Evolutionary conservation across 1,139 yeast species (phyloP).

Genomic region (Kodamaea arcana): DNA sequence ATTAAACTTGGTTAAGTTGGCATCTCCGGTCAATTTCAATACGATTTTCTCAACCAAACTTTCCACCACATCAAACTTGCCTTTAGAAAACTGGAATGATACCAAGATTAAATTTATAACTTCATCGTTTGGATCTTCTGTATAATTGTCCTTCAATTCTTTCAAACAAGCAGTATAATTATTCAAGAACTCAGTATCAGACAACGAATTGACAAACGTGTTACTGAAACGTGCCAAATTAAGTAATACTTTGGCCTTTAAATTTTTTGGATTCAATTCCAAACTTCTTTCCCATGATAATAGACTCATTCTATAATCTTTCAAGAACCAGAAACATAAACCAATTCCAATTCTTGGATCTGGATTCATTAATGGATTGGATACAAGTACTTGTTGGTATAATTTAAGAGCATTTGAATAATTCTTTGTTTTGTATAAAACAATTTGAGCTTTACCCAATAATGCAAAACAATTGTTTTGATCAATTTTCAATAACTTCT

Average conservation of each 20-base stretch:
- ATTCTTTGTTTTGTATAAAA: constrained; percentile 64
- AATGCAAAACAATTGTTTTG: constrained; percentile 69
- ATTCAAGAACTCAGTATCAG: constrained; percentile 55
- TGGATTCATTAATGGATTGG: constrained; percentile 75
- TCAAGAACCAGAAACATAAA: constrained; percentile 85
- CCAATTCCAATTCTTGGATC: constrained; percentile 97
- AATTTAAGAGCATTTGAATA: constrained; percentile 71
- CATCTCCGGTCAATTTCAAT: constrained; percentile 23
- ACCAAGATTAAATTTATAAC: constrained; percentile 44
- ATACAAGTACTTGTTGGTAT: constrained; percentile 76
- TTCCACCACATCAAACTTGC: constrained; percentile 54
- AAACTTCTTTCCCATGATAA: constrained; percentile 80
- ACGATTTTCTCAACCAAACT: constrained; percentile 49
- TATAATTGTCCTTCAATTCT: constrained; percentile 26
- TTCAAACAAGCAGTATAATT: constrained; percentile 47
- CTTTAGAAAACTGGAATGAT: constrained; percentile 59
- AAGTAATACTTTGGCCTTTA: constrained; percentile 63
- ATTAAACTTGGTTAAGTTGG: constrained; percentile 21
- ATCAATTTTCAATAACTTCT: constrained; percentile 47
- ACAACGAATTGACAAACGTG: constrained; percentile 53
- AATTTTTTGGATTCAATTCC: constrained; percentile 58
- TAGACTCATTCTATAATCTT: constrained; percentile 72
- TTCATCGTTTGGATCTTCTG: constrained; percentile 24
- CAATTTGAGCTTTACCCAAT: constrained; percentile 79
- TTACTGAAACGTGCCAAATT: constrained; percentile 66